Evolutionary conservation across 129 eudicot species (phyloP).

Genomic region (Dittrichia graveolens): DNA sequence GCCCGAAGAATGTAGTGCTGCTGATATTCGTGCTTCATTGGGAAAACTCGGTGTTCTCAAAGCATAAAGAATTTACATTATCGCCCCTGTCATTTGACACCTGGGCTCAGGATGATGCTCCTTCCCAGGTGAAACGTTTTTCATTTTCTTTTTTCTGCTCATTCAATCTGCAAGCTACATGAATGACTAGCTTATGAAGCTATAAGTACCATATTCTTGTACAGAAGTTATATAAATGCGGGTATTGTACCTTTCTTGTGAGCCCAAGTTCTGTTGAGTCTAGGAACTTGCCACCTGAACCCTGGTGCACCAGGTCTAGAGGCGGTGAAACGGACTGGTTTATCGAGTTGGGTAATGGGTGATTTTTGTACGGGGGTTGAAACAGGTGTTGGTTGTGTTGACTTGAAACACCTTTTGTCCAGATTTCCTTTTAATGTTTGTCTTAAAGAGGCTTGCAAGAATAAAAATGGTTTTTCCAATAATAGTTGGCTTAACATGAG

Average conservation of each 20-base stretch:
- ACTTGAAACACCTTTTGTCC: background rate
- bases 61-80: constrained; percentile 26
- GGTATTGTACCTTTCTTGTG: constrained; percentile 17
- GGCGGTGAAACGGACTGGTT: background rate
- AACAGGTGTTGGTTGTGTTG: background rate
- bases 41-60: constrained; percentile 50
- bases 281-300: no score
- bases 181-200: constrained; percentile 20
- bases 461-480: no score
- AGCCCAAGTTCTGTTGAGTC: no score
- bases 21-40: constrained; percentile 56
- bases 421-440: no score
- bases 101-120: constrained; percentile 5
- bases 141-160: constrained; percentile 15
- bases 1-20: constrained; percentile 49
- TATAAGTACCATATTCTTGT: constrained; percentile 25
- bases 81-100: background rate
- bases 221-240: constrained; percentile 35
- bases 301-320: background rate
- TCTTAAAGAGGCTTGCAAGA: no score
- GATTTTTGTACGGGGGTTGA: no score
- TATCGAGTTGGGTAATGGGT: background rate
- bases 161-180: constrained; percentile 19
- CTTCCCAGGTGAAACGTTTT: constrained; percentile 10
- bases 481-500: no score